Base-by-base conservation (phyloP, 2,329 filamentous ascomycete species). In the Blumeria hordei region DNA sequence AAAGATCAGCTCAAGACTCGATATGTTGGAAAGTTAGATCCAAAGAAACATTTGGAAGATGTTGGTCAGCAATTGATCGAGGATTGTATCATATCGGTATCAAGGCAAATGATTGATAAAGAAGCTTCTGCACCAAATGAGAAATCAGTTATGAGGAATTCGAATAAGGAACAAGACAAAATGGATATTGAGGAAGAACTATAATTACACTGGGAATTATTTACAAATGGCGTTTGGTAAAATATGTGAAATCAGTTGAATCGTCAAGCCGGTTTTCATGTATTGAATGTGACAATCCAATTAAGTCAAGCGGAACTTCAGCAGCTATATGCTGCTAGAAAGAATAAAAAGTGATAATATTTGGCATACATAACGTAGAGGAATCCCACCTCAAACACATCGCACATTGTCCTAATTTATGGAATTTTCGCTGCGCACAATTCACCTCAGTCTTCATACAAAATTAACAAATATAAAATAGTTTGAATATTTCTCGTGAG, bases 31-130 rank as follows among this genome's bases (percentile, higher is more conserved):
- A 98, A 98, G 73, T 81, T 96, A 56, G 92, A 98, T 65, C 92
- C 92, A 56, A 98, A 98, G 83, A 98, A 98, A 75, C 93, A 98
- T 68, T 77, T 98, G 66, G 88, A 95, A 69, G 88, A 94, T 63
- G 86, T 98, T 50, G 92, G 92, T 55, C 88, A 95, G 70, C 82
- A 93, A 67, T 77, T 96, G 60, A 96, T 98, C 64, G 93, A 98
- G 71, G 92, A 98, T 76, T 98, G 98, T 70, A 98, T 98, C 60
- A 92, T 98, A 11, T 86, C 88, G 3, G 88, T 98, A n/a, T 93
- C 88, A 60, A 77, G 90, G 67, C 92, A 96, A 69, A 95, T 98
- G 90, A 96, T 98, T 64, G 92, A 96, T 72, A 96, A 96, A 72
- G 92, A 98, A 69, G 92, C 92, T 3, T 92, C 88, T 5, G 85